These are phyloP conservation scores for Amorphotheca resinae DNA, from an alignment of 495 filamentous ascomycete species.

Conservation along the genomic window DNA sequence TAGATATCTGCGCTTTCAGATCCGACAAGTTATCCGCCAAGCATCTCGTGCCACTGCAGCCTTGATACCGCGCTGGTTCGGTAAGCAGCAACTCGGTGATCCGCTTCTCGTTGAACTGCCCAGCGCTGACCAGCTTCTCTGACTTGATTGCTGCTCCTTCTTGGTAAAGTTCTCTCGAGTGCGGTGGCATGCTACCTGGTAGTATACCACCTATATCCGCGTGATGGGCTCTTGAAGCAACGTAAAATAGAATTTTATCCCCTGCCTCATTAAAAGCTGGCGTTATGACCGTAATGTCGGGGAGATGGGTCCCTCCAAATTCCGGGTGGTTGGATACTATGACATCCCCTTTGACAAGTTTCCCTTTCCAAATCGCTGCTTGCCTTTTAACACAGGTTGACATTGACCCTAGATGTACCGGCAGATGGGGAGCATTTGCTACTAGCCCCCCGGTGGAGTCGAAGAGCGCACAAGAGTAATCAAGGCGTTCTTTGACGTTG, in stretches of 20 bases:
- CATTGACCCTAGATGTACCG: slow-evolving; percentile 87
- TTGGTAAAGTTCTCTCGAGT: slow-evolving; percentile 85
- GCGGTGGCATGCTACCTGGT: slow-evolving; percentile 92
- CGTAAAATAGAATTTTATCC: slow-evolving; percentile 89
- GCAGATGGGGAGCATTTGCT: slow-evolving; percentile 89
- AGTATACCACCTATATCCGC: slow-evolving; percentile 96
- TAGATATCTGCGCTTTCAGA: slow-evolving; percentile 89
- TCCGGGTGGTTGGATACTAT: slow-evolving; percentile 93
- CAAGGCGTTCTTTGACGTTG: slow-evolving; percentile 94
- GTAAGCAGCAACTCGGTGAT: slow-evolving; percentile 72
- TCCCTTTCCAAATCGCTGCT: slow-evolving; percentile 85
- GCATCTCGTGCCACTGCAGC: slow-evolving; percentile 81
- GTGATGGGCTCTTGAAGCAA: slow-evolving; percentile 89
- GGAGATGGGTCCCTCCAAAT: slow-evolving; percentile 69
- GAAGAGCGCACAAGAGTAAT: slow-evolving; percentile 94
- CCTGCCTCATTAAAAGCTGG: slow-evolving; percentile 71
- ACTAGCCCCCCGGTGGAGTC: slow-evolving; percentile 84
- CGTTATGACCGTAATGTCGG: slow-evolving; percentile 90
- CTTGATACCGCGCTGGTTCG: slow-evolving; percentile 74
- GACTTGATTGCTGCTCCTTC: slow-evolving; percentile 90
- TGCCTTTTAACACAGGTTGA: slow-evolving; percentile 90
- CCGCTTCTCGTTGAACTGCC: slow-evolving; percentile 76
- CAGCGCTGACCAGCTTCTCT: slow-evolving; percentile 87
- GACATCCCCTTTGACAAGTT: slow-evolving; percentile 82
- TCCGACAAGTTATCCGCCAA: slow-evolving; percentile 92